Conservation (phyloP, 192 early-diverging fungal genomes). For the Backusella psychrophila region DNA sequence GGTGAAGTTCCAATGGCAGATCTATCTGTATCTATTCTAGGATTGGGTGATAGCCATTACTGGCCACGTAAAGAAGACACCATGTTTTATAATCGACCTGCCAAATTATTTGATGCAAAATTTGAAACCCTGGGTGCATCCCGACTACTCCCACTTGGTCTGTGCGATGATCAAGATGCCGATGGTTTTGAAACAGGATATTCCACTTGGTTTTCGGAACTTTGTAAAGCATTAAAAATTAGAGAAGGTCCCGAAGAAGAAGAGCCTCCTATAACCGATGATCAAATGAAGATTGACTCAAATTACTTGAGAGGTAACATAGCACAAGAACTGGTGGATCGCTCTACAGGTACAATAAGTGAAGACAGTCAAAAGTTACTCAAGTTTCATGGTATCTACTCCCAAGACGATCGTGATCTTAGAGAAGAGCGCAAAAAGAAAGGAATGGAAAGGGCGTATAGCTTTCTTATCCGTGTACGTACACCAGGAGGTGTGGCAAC, state of each 20-base stretch:
- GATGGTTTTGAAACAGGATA: slow-evolving; percentile 87
- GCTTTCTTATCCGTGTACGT: slow-evolving; percentile 95
- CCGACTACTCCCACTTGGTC: slow-evolving; percentile 60
- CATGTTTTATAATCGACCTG: slow-evolving; percentile 88
- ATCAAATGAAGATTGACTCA: slow-evolving; percentile 88
- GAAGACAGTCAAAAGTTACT: slow-evolving; percentile 88
- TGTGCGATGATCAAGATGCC: slow-evolving; percentile 93
- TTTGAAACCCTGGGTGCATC: slow-evolving; percentile 72
- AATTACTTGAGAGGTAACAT: slow-evolving; percentile 93
- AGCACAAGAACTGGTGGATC: slow-evolving; percentile 75
- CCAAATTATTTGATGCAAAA: slow-evolving; percentile 81
- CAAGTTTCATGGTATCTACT: slow-evolving; percentile 97
- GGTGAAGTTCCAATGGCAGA: slow-evolving; percentile 58
- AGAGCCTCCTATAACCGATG: slow-evolving; percentile 72
- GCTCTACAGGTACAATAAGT: slow-evolving; percentile 74
- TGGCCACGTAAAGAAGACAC: slow-evolving; percentile 91
- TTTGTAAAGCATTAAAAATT: slow-evolving; percentile 81
- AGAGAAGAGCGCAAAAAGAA: slow-evolving; percentile 78
- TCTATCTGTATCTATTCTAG: slow-evolving; percentile 78
- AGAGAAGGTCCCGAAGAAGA: slow-evolving; percentile 49
- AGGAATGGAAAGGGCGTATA: slow-evolving; percentile 89
- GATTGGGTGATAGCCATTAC: slow-evolving; percentile 92
- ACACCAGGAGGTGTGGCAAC: slow-evolving; percentile 88
- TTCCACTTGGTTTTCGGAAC: slow-evolving; percentile 65
- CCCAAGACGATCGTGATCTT: slow-evolving; percentile 94